Conservation (phyloP, 2,329 filamentous ascomycete species). For the Ophiostoma novo-ulmi region DNA sequence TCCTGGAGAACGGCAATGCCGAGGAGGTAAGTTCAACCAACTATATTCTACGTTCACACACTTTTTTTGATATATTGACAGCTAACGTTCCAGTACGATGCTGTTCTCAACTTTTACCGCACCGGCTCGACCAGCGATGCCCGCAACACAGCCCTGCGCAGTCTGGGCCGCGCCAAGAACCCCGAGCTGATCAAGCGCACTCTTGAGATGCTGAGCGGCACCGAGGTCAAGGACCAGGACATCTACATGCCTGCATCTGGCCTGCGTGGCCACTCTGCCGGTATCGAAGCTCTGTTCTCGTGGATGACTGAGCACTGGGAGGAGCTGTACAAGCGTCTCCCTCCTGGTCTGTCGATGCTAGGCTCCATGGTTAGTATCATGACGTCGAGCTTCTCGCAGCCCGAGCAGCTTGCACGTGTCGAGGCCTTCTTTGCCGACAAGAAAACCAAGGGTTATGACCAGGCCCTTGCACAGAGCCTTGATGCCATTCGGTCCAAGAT, state of each 20-base stretch:
- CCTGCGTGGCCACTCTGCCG: conserved; percentile 69
- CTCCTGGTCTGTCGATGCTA: conserved; percentile 81
- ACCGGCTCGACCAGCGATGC: conserved; percentile 74
- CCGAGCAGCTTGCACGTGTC: conserved; percentile 69
- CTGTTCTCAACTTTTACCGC: conserved; percentile 69
- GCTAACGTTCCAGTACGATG: conserved; percentile 58
- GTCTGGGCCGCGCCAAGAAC: conserved; percentile 71
- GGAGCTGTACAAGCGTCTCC: conserved; percentile 71
- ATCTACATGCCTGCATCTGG: conserved; percentile 83
- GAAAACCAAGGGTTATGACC: conserved; percentile 80
- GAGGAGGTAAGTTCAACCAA: conserved; percentile 56
- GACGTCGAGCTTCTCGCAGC: conserved; percentile 72
- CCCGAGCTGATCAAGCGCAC: conserved; percentile 78
- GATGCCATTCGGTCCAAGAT: conserved; percentile 82
- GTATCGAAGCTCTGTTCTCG: conserved; percentile 71
- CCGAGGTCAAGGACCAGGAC: conserved; percentile 89
- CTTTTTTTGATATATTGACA: background rate
- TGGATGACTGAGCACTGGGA: conserved; percentile 91
- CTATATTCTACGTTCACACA: background rate
- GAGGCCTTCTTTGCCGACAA: conserved; percentile 75
- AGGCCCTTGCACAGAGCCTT: conserved; percentile 81
- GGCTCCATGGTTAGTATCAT: conserved; percentile 77
- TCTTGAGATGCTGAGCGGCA: conserved; percentile 66
- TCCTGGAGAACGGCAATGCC: conserved; percentile 74
- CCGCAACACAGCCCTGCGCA: conserved; percentile 83